Conservation (phyloP, 805 yeast species). For the Nakazawaea sp. region DNA sequence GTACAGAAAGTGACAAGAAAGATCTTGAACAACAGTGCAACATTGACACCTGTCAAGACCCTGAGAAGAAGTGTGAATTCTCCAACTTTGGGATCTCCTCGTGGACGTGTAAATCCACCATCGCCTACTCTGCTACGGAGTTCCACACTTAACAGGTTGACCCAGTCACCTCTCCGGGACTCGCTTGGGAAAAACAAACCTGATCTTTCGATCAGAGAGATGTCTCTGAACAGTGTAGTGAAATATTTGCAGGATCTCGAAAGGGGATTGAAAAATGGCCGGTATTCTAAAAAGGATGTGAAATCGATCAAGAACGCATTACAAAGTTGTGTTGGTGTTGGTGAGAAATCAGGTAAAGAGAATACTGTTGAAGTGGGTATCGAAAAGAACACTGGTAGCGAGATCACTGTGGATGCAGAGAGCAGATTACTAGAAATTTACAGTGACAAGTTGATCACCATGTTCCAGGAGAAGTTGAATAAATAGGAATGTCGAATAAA, state of each 20-base stretch:
- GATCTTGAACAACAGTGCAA: too few relatives aligned
- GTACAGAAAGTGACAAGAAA: too few relatives aligned
- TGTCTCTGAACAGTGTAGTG: neutral
- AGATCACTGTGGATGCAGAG: too few relatives aligned
- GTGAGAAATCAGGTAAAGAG: too few relatives aligned
- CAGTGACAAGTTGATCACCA: conserved; percentile 28
- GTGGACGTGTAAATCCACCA: too few relatives aligned
- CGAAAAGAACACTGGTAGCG: too few relatives aligned
- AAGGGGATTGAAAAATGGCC: neutral
- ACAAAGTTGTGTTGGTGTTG: too few relatives aligned
- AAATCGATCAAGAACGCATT: conserved; percentile 13
- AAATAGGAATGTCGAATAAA: too few relatives aligned
- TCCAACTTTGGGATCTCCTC: too few relatives aligned
- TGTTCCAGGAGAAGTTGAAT: conserved; percentile 21
- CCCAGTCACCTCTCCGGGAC: conserved; percentile 1
- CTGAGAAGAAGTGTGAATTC: too few relatives aligned
- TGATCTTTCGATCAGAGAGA: neutral
- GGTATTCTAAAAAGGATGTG: neutral
- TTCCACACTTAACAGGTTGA: conserved; percentile 4
- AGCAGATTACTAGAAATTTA: conserved; percentile 28
- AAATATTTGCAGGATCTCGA: conserved; percentile 12
- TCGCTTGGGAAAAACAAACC: neutral
- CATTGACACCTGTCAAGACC: too few relatives aligned
- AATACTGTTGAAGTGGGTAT: too few relatives aligned
- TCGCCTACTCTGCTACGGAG: neutral